Evolutionary conservation across 2,329 filamentous ascomycete species (phyloP).

Genomic region (Exophiala bonariae): DNA sequence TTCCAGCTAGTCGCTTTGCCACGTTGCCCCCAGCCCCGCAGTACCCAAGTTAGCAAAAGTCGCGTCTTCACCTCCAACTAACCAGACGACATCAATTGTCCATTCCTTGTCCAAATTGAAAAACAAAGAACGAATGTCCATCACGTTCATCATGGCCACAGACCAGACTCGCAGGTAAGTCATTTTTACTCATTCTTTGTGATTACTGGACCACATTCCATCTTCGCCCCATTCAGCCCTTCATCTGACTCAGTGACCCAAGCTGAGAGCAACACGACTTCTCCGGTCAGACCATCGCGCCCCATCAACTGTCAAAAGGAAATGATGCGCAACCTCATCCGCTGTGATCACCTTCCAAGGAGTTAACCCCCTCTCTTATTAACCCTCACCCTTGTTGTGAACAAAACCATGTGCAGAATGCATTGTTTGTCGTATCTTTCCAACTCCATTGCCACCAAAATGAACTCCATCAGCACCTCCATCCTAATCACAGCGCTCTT

Average conservation of each 20-base stretch:
- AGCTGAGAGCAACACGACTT: background rate
- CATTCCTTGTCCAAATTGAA: too few relatives aligned
- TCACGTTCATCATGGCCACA: too few relatives aligned
- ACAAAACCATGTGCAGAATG: background rate
- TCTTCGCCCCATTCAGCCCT: background rate
- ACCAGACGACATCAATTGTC: too few relatives aligned
- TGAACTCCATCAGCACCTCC: background rate
- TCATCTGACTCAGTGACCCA: background rate
- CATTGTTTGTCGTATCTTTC: background rate
- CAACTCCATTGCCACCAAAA: background rate
- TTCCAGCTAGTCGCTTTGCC: too few relatives aligned
- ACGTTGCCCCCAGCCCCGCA: too few relatives aligned
- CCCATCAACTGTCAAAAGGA: conserved; percentile 3
- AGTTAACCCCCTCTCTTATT: background rate
- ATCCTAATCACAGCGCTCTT: conserved; percentile 2
- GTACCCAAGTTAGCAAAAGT: too few relatives aligned
- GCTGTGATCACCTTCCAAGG: background rate
- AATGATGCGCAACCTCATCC: too few relatives aligned
- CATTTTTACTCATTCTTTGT: too few relatives aligned
- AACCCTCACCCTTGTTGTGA: background rate
- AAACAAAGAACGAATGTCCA: too few relatives aligned
- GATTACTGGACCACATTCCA: background rate
- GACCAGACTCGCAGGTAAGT: too few relatives aligned
- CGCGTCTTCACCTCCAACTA: too few relatives aligned
- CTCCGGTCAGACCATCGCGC: background rate